Evolutionary conservation across 106 monocot genomes (phyloP).

Genomic region (Dendrobium officinale): DNA sequence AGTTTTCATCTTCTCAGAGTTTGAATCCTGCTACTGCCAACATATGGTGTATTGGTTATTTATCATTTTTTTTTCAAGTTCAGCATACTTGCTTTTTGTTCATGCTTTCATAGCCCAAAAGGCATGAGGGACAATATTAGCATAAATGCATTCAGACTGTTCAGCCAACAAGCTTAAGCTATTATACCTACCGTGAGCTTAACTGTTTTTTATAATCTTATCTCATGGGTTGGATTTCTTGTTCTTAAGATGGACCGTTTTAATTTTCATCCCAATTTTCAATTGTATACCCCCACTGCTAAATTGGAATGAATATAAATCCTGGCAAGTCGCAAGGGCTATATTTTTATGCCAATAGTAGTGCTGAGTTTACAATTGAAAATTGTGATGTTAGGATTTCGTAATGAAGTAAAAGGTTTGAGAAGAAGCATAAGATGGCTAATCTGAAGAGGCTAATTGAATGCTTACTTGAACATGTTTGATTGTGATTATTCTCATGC

Average conservation of each 20-base stretch:
- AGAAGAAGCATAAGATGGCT: neutral
- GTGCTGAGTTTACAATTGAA: neutral
- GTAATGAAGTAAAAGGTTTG: neutral
- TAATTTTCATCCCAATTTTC: neutral
- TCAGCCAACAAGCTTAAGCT: neutral
- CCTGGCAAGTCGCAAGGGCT: neutral
- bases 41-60: neutral
- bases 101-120: neutral
- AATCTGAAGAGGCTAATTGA: neutral
- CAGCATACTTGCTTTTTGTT: neutral
- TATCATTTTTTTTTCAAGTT: neutral
- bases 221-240: neutral
- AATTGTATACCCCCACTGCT: too few relatives aligned
- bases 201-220: neutral
- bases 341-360: conserved; percentile 1
- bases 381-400: neutral
- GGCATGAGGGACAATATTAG: neutral
- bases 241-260: neutral
- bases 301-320: neutral
- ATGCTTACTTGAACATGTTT: neutral
- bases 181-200: neutral
- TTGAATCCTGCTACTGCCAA: neutral
- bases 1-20: neutral
- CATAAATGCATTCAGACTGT: neutral
- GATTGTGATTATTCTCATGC: conserved; percentile 1